Evolutionary conservation across 2,329 filamentous ascomycete genomes (phyloP).

Genomic region (Neofusicoccum ribis): DNA sequence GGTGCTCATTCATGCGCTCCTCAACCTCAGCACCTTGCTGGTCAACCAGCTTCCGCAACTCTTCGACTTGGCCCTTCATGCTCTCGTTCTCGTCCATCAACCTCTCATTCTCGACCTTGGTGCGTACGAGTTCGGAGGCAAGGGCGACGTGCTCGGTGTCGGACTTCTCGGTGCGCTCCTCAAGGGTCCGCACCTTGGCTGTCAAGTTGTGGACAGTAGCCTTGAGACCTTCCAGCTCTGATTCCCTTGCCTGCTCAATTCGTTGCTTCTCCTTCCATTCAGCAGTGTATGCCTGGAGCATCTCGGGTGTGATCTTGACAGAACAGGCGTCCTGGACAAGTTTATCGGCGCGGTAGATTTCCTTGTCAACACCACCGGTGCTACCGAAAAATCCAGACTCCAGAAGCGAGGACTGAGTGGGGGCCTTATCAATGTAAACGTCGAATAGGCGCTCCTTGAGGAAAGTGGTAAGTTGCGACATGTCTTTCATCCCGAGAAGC

Average conservation of each 20-base stretch:
- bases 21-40: conserved; percentile 89
- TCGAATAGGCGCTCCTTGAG: conserved; percentile 94
- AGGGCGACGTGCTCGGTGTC: conserved; percentile 89
- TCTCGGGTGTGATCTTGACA: conserved; percentile 79
- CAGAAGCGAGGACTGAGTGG: conserved; percentile 86
- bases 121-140: conserved; percentile 85
- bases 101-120: conserved; percentile 91
- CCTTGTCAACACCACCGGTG: conserved; percentile 85
- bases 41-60: conserved; percentile 83
- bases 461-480: conserved; percentile 84
- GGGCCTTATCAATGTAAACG: conserved; percentile 92
- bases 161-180: conserved; percentile 83
- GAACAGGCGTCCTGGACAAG: conserved; percentile 91
- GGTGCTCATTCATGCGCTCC: conserved; percentile 74
- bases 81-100: conserved; percentile 87
- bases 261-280: conserved; percentile 94
- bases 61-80: conserved; percentile 78
- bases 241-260: conserved; percentile 77
- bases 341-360: conserved; percentile 91
- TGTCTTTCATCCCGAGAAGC: conserved; percentile 83
- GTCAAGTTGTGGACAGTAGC: conserved; percentile 61
- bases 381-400: conserved; percentile 98
- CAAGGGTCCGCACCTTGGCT: conserved; percentile 77
- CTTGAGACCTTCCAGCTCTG: conserved; percentile 71
- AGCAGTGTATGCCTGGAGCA: conserved; percentile 73